Base-by-base conservation (phyloP, 78 protist species). In the Polysphondylium violaceum region DNA sequence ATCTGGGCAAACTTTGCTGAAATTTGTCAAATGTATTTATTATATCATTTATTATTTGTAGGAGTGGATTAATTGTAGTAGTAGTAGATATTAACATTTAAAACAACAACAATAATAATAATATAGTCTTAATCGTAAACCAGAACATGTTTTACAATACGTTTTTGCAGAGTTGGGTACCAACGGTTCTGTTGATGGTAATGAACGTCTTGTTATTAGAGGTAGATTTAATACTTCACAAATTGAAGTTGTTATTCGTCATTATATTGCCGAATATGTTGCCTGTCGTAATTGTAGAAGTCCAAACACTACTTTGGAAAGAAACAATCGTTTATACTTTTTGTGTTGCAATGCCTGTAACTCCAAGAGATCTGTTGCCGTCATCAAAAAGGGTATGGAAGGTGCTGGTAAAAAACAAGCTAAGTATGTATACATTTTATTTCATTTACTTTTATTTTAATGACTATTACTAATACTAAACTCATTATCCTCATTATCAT, bases 101-200 rank as follows among this genome's bases (percentile, higher is more conserved):
- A n/a, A n/a, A n/a, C 19, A 44, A 31, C 60, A 8, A 36, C 17
- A 29, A 23, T 35, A 25, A 29, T 56, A 71, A 21, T 27, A 53
- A 21, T 43, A 4, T 69, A 87, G 91, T 40, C 53, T 97, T 36
- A 87, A 96, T 50, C 97, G 98, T 8, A 53, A 72, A 68, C 88
- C 41, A 36, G 99, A 98, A 19, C 99, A 98, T 55, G 78, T 98
- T 27, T 61, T 93, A 38, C 27, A 87, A 16, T 98, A 78, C 68
- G 77, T 96, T 14, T 91, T 98, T 8, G 86, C 98, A 35, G 99
- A 98, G 72, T 65, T 98, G 77, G 98, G 99, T 72, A 94, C 99
- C 14, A 94, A 93, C 56, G 99, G 99, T 29, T 88, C 97, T 8
- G 71, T 98, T 33, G 99, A 97, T 60, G 98, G 97, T 55, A 90